Conservation (phyloP, 2,329 filamentous ascomycete species). For the Fusarium veterinarium region DNA sequence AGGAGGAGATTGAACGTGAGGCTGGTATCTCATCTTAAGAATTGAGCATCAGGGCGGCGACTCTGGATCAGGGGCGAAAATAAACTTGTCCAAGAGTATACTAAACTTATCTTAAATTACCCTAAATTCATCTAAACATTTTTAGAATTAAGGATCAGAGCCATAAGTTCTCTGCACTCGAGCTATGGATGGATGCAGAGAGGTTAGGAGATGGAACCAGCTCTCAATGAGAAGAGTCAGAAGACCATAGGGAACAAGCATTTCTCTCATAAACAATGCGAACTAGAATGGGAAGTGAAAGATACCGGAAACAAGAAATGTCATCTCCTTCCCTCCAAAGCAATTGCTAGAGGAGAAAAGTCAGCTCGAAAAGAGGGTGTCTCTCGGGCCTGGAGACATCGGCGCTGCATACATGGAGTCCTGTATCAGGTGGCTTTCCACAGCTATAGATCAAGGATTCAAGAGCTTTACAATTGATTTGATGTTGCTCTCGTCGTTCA, state of each 20-base stretch:
- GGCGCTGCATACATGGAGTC: neutral
- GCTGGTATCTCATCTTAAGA: slow-evolving; percentile 43
- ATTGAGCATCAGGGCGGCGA: accelerated
- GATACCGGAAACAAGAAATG: neutral
- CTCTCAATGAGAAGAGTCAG: neutral
- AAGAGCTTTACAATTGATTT: accelerated
- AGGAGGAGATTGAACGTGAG: slow-evolving; percentile 61
- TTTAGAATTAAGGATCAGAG: neutral
- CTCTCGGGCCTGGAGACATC: neutral
- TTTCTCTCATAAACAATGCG: neutral
- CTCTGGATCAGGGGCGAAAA: neutral
- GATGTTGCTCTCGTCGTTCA: too few species aligned
- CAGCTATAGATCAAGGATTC: too few species aligned
- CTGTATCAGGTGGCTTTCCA: neutral
- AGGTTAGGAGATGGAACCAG: neutral
- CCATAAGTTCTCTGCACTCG: too few species aligned
- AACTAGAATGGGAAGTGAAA: neutral
- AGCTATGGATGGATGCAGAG: neutral
- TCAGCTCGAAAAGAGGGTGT: neutral
- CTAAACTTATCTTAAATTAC: neutral
- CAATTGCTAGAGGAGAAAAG: neutral
- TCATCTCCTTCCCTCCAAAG: neutral
- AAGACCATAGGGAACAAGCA: neutral
- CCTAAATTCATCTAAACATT: accelerated
- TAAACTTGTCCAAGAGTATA: neutral